Base-by-base conservation (phyloP, 164 flowering plant genomes). In the Magnolia sinica region DNA sequence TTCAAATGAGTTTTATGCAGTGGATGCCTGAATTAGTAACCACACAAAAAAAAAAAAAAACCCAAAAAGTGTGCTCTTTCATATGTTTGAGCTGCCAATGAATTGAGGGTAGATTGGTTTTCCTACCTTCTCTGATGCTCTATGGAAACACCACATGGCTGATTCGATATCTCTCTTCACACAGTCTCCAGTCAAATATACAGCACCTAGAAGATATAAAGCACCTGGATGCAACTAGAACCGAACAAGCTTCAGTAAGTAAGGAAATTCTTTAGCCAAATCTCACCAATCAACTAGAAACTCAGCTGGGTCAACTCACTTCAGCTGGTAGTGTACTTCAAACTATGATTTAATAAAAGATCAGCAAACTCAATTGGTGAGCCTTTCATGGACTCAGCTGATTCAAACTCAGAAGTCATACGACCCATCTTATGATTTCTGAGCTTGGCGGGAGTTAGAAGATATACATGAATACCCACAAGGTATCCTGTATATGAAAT, bases 61-160 rank as follows among this genome's bases (percentile, higher is more conserved):
- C 3, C 61, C 11, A 55, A 55, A 55, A 55, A 3, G 3, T 16
- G 10, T 11, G 61, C 29, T 69, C 71, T 16, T 69, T 69, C 49
- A 69, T 37, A 37, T 31, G 45, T 37, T 11, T 16, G 13, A 69
- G 22, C 8, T 14, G 2, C 27, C 50, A 65, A 14, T 45, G 29
- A 22, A 61, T 8, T 29, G 65, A 71, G 18, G 59, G 50, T 66
- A 37, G 58, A 70, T 10, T 55, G 27, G 55, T 24, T 55, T 29
- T 37, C 55, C 23, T 77, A 95, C 98, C 97, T 91, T 96, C 82
- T 90, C 88, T 59, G 99, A 89, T 79, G 98, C 99, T 83, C 92
- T 89, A 73, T 91, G 97, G 86, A 96, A 96, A 82, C 98, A 96
- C 97, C 98, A 96, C 52, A 94, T 66, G 59, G 99, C 98, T 24